Conservation (phyloP, 768 basidiomycete genomes). For the Panellus pusillus region DNA sequence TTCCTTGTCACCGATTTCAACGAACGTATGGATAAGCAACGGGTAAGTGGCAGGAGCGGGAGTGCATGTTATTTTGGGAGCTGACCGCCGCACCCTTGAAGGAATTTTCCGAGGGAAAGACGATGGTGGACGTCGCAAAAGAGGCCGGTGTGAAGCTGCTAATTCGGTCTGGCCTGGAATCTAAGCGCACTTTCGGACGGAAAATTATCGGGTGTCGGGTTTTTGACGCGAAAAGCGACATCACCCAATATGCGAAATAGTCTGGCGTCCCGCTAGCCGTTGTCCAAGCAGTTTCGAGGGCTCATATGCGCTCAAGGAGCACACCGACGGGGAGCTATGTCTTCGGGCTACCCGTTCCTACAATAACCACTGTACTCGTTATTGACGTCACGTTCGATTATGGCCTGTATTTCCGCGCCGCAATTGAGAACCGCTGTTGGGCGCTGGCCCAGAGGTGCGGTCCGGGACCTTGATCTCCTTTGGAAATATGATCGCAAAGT, state of each 20-base stretch:
- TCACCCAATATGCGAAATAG: constrained; percentile 11
- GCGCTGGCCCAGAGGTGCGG: constrained; percentile 9
- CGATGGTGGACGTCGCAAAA: constrained; percentile 10
- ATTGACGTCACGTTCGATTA: constrained; percentile 16
- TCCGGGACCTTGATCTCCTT: constrained; percentile 9
- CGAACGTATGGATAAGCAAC: constrained; percentile 14
- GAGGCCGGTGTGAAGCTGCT: constrained; percentile 7
- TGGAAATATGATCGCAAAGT: constrained; percentile 4
- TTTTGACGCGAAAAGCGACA: constrained; percentile 12
- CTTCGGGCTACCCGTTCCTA: constrained; percentile 10
- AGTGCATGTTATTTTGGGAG: neutral
- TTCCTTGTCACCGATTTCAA: constrained; percentile 14
- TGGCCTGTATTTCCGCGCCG: constrained; percentile 15
- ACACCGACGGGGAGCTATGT: constrained; percentile 13
- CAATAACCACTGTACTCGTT: constrained; percentile 2
- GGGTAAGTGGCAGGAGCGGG: neutral
- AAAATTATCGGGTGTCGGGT: neutral
- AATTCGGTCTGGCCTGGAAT: constrained; percentile 13
- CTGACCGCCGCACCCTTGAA: neutral
- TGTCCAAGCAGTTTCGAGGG: constrained; percentile 13
- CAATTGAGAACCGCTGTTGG: constrained; percentile 9
- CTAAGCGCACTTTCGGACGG: constrained; percentile 10
- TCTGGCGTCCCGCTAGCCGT: constrained; percentile 11
- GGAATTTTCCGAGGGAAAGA: constrained; percentile 15
- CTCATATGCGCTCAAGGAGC: constrained; percentile 11